A percentile compares a stretch with the other conserved stretches of the same genome.
These are phyloP conservation scores for Boletellus sp. DNA, from an alignment of 1,284 basidiomycete species.

Conservation along the genomic window DNA sequence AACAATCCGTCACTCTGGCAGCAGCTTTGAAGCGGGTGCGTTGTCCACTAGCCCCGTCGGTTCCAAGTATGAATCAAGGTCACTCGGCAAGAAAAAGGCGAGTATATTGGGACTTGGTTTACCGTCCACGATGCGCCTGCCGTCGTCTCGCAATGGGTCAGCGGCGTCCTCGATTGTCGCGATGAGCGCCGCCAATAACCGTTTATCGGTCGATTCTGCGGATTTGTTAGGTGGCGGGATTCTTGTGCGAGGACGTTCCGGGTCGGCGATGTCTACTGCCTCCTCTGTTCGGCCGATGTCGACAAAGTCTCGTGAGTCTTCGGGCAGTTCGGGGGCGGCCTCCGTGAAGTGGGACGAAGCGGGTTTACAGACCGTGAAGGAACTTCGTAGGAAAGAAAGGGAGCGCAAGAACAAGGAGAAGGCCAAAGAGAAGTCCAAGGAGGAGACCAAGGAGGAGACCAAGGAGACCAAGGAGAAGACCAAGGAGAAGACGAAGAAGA, in stretches of 20 bases:
- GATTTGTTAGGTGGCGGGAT: constrained; percentile 26
- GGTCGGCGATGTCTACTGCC: constrained; percentile 47
- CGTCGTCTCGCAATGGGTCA: constrained; percentile 44
- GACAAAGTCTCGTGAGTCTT: constrained; percentile 47
- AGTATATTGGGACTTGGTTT: constrained; percentile 53
- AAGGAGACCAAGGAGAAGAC: constrained; percentile 27
- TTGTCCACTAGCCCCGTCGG: constrained; percentile 41
- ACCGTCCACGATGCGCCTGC: constrained; percentile 47
- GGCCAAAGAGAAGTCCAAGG: constrained; percentile 8
- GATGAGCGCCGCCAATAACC: constrained; percentile 19
- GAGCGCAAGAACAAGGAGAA: constrained; percentile 18
- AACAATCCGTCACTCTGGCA: constrained; percentile 47
- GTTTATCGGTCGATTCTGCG: constrained; percentile 48
- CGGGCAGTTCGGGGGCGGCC: constrained; percentile 44
- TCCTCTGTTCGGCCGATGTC: constrained; percentile 61
- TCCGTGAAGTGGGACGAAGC: constrained; percentile 66
- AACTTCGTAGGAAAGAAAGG: constrained; percentile 47
- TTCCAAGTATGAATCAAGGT: constrained; percentile 28
- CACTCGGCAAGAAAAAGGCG: constrained; percentile 52
- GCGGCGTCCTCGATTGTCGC: constrained; percentile 34
- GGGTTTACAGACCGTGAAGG: constrained; percentile 51
- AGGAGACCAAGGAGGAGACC: constrained; percentile 1
- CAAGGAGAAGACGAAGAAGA: too few relatives aligned
- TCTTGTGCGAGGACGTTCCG: constrained; percentile 35
- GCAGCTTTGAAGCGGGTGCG: constrained; percentile 62